A percentile compares a stretch with the other conserved stretches of the same genome.
phyloP scores from a whole-genome alignment of 148 eudicot genomes.

The Spergularia marina region DNA sequence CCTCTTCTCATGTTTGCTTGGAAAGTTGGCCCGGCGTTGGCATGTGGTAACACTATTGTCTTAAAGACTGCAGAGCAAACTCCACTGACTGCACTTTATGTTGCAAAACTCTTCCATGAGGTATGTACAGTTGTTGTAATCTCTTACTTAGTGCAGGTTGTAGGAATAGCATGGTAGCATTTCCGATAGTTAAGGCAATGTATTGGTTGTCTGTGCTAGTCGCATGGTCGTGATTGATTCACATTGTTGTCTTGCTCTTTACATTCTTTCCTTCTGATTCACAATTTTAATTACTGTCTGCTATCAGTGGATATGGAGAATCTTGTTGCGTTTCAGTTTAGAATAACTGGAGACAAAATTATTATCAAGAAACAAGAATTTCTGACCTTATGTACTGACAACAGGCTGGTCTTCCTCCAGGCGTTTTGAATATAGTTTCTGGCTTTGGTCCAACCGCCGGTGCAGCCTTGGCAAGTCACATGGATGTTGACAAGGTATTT shows the following conservation, averaged over 20 bases:
- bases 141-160: background rate
- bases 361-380: background rate
- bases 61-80: slow-evolving; percentile 78
- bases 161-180: too few relatives aligned
- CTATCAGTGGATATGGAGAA: background rate
- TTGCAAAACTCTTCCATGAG: slow-evolving; percentile 62
- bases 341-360: background rate
- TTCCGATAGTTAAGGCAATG: too few relatives aligned
- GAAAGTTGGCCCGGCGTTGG: slow-evolving; percentile 77
- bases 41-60: slow-evolving; percentile 67
- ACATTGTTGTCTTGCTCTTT: too few relatives aligned
- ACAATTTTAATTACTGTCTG: too few relatives aligned
- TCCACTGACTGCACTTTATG: slow-evolving; percentile 67
- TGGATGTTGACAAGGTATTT: slow-evolving; percentile 84
- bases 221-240: too few relatives aligned
- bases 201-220: too few relatives aligned
- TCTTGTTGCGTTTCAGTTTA: background rate
- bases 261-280: too few relatives aligned
- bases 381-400: slow-evolving; percentile 1
- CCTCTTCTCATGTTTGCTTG: slow-evolving; percentile 72
- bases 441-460: slow-evolving; percentile 83
- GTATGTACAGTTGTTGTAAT: slow-evolving; percentile 34
- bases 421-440: slow-evolving; percentile 64
- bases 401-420: slow-evolving; percentile 82
- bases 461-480: slow-evolving; percentile 76